Conservation (phyloP, 495 filamentous ascomycete genomes). For the Penicillium arizonense region DNA sequence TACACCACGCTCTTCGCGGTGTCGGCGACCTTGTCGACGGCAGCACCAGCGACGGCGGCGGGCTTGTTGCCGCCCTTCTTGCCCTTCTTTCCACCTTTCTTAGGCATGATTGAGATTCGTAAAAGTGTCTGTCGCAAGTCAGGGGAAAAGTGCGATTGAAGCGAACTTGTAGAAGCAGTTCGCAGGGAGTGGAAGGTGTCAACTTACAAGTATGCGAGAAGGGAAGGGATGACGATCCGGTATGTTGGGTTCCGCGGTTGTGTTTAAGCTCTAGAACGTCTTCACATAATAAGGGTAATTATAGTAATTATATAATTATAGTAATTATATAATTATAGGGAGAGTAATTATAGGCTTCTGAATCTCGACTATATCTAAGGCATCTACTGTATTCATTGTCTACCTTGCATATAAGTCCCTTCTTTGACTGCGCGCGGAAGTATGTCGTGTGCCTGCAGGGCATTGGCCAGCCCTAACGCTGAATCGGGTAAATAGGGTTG, state of each 20-base stretch:
- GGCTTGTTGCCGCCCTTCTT: slow-evolving; percentile 37
- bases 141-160: background rate
- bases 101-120: slow-evolving; percentile 33
- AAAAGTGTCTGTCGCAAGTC: slow-evolving; percentile 12
- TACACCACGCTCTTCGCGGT: slow-evolving; percentile 44
- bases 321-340: too few species aligned
- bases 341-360: too few species aligned
- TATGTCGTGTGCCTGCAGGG: slow-evolving; percentile 19
- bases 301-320: too few species aligned
- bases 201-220: slow-evolving; percentile 15
- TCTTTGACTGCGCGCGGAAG: background rate
- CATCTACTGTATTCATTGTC: background rate
- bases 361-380: background rate
- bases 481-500: slow-evolving; percentile 28
- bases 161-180: slow-evolving; percentile 3
- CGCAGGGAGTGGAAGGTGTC: slow-evolving; percentile 7
- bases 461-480: slow-evolving; percentile 22
- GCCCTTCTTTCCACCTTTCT: slow-evolving; percentile 47
- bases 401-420: background rate
- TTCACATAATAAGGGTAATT: too few species aligned
- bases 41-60: slow-evolving; percentile 26
- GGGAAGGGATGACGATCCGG: slow-evolving; percentile 31
- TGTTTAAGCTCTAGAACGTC: slow-evolving; percentile 7
- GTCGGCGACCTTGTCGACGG: slow-evolving; percentile 30
- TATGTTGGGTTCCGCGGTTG: slow-evolving; percentile 25